A percentile compares a stretch with the other conserved stretches of the same genome.
These are phyloP conservation scores for Hyaloscypha finlandica DNA, from an alignment of 495 filamentous ascomycete species.

Conservation along the genomic window DNA sequence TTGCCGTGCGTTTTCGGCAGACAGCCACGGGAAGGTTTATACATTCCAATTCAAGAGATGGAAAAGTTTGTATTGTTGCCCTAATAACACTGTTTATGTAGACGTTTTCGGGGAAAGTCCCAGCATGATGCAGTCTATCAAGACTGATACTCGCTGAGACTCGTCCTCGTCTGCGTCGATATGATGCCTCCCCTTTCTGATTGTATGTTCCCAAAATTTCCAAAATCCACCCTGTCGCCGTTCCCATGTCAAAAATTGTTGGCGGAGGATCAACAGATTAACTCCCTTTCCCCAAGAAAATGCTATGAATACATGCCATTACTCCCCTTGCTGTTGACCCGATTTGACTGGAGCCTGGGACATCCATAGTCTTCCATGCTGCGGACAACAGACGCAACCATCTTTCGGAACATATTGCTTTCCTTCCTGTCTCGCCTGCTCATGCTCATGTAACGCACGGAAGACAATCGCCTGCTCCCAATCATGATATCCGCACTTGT, in stretches of 20 bases:
- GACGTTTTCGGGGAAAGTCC: not conserved
- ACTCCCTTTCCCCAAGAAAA: not conserved
- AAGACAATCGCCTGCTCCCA: conserved; percentile 5
- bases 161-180: conserved; percentile 5
- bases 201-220: not conserved
- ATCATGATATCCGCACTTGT: not conserved
- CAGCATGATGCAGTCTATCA: not conserved
- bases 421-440: conserved; percentile 16
- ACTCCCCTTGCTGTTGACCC: not conserved
- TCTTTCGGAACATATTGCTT: not conserved
- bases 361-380: not conserved
- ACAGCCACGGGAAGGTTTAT: not conserved
- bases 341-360: no score
- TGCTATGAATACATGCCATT: not conserved
- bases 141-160: not conserved
- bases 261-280: conserved; percentile 1
- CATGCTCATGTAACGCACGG: conserved; percentile 20
- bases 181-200: not conserved
- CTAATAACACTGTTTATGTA: not conserved
- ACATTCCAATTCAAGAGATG: not conserved
- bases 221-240: not conserved
- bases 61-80: not conserved
- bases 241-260: not conserved
- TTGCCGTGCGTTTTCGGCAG: not conserved
- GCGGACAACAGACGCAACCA: conserved; percentile 11